A percentile compares a stretch with the other conserved stretches of the same genome.
Evolutionary conservation across 345 rosid species (phyloP).

Genomic region (Pugionium dolabratum): DNA sequence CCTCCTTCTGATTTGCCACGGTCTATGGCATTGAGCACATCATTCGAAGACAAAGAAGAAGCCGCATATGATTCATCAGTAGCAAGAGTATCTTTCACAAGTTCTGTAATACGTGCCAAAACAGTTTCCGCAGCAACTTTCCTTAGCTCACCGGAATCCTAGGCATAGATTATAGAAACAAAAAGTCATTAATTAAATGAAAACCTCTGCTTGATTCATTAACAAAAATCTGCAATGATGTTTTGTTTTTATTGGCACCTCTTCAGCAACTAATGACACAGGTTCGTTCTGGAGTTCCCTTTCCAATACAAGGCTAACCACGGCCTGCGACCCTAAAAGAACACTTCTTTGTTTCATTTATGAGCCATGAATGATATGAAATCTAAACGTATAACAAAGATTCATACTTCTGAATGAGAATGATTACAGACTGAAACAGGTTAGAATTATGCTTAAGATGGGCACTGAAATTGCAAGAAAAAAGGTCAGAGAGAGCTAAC

Average conservation of each 20-base stretch:
- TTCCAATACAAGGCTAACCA: slow-evolving; percentile 75
- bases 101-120: slow-evolving; percentile 68
- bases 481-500: slow-evolving; percentile 42
- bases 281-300: slow-evolving; percentile 67
- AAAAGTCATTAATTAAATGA: background rate
- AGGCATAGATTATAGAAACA: slow-evolving; percentile 23
- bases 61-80: slow-evolving; percentile 54
- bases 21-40: slow-evolving; percentile 78
- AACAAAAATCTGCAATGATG: background rate
- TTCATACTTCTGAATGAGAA: background rate
- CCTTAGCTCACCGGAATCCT: slow-evolving; percentile 86
- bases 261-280: slow-evolving; percentile 89
- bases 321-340: slow-evolving; percentile 81
- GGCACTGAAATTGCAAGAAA: background rate
- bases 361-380: slow-evolving; percentile 4
- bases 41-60: slow-evolving; percentile 58
- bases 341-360: slow-evolving; percentile 11
- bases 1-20: slow-evolving; percentile 91
- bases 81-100: slow-evolving; percentile 77
- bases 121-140: slow-evolving; percentile 54
- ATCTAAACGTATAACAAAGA: background rate
- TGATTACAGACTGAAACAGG: background rate
- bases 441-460: background rate
- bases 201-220: background rate
- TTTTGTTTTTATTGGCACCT: slow-evolving; percentile 48